Base-by-base conservation (phyloP, 805 yeast species). In the Maudiozyma bulderi region DNA sequence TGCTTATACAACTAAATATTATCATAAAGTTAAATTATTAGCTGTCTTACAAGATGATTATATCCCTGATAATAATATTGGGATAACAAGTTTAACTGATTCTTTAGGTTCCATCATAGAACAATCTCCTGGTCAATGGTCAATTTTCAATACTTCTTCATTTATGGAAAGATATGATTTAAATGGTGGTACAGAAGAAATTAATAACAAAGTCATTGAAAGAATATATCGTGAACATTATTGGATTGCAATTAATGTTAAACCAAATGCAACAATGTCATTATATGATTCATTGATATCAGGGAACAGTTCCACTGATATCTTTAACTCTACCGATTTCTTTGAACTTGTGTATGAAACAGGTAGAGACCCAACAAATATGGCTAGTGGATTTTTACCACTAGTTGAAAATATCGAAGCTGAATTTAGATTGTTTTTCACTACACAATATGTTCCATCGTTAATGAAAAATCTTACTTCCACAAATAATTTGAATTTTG, bases 201-300 rank as follows among this genome's bases (percentile, higher is more conserved):
- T 65, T 5, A 53, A 60, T 33, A 70, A 69, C 2, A 74, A 76
- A 54, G 58, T 82, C 15, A 40, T 63, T 38, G 53, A 71, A 20
- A 62, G 65, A 45, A 73, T 85, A 5, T 79, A 76, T 56, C 74
- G 74, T 46, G 77, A 81, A 62, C 55, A 73, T 13, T 82, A 73
- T 57, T 85, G 93, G 93, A 72, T 76, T 8, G 76, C 83, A 0
- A 65, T 83, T 35, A 75, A 78, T 54, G 74, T 84, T 26, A 56
- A 60, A 13, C 64, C 72, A 10, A 74, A 78, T 56, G 77, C 82
- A 0, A 70, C 80, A 3, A 56, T 52, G 20, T 41, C 52, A 8
- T 44, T 64, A 1, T 45, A 56, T n/a, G 40, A 57, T 20, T 65
- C 72, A 1, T 52, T 69, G 13, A 33, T 20, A 2, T 49, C 4